Conservation (phyloP, 139 green algal genomes). For the Zygnema cylindricum region DNA sequence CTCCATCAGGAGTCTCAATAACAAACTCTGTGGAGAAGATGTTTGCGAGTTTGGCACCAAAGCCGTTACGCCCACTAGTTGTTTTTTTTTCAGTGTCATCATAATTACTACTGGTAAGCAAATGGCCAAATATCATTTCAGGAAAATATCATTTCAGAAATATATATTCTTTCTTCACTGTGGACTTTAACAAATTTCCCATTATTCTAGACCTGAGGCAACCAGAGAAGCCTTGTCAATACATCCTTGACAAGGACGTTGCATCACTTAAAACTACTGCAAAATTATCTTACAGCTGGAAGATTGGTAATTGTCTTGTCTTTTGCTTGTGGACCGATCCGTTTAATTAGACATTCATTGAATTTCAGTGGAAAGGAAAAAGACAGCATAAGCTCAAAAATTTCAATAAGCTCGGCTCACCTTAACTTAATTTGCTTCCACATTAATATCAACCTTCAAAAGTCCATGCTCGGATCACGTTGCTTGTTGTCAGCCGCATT, state of each 20-base stretch:
- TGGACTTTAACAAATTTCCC: slow-evolving; percentile 89
- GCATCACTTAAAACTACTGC: no score
- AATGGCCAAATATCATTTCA: slow-evolving; percentile 98
- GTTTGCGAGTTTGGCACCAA: slow-evolving; percentile 98
- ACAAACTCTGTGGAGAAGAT: slow-evolving; percentile 98
- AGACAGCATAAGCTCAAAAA: not conserved
- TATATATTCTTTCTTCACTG: slow-evolving; percentile 87
- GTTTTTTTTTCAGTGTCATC: slow-evolving; percentile 97
- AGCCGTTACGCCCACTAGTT: slow-evolving; percentile 96
- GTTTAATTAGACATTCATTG: no score
- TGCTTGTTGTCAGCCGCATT: slow-evolving; percentile 99
- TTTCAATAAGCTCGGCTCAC: not conserved
- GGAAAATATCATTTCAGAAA: slow-evolving; percentile 95
- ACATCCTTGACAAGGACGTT: no score
- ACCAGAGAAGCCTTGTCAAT: no score
- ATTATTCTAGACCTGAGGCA: slow-evolving; percentile 86
- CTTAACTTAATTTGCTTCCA: slow-evolving; percentile 75
- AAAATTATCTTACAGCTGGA: not conserved
- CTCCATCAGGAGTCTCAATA: slow-evolving; percentile 94
- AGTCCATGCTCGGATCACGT: slow-evolving; percentile 90
- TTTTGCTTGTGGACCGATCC: no score
- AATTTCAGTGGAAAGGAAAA: no score
- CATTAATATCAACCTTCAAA: slow-evolving; percentile 77
- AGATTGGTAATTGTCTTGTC: not conserved
- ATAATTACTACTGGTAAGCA: slow-evolving; percentile 98